A percentile compares a stretch with the other conserved stretches of the same genome.
Evolutionary conservation across 805 yeast genomes (phyloP).

Genomic region (Pichia nanzhaoensis): DNA sequence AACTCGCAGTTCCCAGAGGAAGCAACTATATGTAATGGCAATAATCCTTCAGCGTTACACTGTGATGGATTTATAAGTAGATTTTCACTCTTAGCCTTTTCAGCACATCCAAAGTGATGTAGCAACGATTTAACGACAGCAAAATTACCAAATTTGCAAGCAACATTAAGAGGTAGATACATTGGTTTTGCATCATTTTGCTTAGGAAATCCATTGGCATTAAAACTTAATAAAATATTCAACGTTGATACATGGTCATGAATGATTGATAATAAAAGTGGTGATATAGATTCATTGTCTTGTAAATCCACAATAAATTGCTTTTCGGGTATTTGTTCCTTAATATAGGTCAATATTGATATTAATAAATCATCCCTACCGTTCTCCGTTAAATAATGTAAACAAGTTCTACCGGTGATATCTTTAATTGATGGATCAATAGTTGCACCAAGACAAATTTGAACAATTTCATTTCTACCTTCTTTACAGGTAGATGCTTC

Average conservation of each 20-base stretch:
- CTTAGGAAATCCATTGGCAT: conserved; percentile 42
- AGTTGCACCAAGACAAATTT: conserved; percentile 22
- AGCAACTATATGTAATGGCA: conserved; percentile 84
- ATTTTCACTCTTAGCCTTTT: conserved; percentile 23
- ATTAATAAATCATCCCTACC: conserved; percentile 41
- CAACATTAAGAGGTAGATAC: conserved; percentile 74
- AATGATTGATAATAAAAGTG: conserved; percentile 72
- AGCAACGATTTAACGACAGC: conserved; percentile 62
- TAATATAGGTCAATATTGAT: conserved; percentile 23
- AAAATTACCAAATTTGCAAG: conserved; percentile 78
- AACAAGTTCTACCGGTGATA: conserved; percentile 68
- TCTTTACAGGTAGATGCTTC: conserved; percentile 40
- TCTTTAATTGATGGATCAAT: conserved; percentile 40
- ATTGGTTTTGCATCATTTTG: conserved; percentile 49
- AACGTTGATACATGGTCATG: conserved; percentile 54
- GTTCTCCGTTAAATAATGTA: conserved; percentile 76
- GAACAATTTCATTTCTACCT: conserved; percentile 23
- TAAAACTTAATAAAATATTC: conserved; percentile 41
- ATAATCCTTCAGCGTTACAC: conserved; percentile 81
- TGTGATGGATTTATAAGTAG: conserved; percentile 38
- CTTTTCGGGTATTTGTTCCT: conserved; percentile 3
- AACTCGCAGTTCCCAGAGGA: conserved; percentile 71
- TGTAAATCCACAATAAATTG: conserved; percentile 36
- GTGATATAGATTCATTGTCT: conserved; percentile 76
- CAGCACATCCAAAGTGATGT: conserved; percentile 26